Evolutionary conservation across 441 rosid species (phyloP).

Genomic region (Populus hybrid): DNA sequence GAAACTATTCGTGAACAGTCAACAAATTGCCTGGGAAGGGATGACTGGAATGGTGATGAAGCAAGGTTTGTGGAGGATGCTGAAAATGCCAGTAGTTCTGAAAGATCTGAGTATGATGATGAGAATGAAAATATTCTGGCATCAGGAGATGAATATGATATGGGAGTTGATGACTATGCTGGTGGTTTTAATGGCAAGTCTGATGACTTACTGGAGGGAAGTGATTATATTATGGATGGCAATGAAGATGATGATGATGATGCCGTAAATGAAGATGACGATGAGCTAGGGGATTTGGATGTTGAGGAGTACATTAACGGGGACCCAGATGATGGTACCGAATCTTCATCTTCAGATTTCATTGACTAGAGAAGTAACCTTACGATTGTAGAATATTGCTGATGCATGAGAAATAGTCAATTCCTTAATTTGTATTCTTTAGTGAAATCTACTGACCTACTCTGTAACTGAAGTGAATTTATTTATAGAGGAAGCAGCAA

Average conservation of each 20-base stretch:
- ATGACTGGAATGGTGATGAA: constrained; percentile 41
- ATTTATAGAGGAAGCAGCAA: constrained; percentile 15
- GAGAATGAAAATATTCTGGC: constrained; percentile 36
- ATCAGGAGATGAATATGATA: constrained; percentile 38
- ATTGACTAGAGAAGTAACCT: constrained; percentile 38
- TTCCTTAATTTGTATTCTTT: constrained; percentile 3
- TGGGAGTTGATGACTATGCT: constrained; percentile 38
- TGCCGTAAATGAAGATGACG: constrained; percentile 38
- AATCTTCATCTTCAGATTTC: constrained; percentile 48
- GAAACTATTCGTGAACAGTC: constrained; percentile 24
- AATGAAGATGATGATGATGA: constrained; percentile 32
- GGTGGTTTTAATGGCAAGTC: constrained; percentile 31
- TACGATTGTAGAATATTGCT: not conserved
- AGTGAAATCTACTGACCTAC: not conserved
- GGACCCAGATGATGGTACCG: constrained; percentile 34
- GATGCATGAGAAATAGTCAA: not conserved
- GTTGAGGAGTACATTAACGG: constrained; percentile 47
- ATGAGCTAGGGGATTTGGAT: constrained; percentile 30
- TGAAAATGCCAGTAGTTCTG: constrained; percentile 58
- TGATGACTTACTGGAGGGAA: constrained; percentile 27
- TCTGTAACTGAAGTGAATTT: not conserved
- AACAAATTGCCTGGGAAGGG: constrained; percentile 17
- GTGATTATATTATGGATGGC: constrained; percentile 44
- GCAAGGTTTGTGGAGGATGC: constrained; percentile 31
- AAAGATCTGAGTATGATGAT: constrained; percentile 52